Percentiles rank a stretch among this genome's conserved stretches.
Conservation (phyloP, 2,329 filamentous ascomycete genomes). For the Alternaria sp. region DNA sequence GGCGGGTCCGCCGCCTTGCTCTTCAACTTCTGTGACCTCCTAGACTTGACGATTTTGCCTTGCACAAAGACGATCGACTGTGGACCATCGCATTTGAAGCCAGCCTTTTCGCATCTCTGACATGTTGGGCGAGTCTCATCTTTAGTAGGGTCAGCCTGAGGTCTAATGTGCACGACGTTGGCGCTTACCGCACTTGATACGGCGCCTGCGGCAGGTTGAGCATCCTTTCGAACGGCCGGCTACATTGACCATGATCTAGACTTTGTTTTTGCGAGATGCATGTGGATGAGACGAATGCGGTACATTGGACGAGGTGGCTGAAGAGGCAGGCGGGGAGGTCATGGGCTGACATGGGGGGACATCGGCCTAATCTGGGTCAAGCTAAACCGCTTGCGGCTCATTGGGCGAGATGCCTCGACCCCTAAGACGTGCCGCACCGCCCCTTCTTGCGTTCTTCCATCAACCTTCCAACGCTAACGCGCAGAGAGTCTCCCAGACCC, state of each 20-base stretch:
- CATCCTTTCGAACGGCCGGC: conserved; percentile 43
- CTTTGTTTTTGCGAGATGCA: neutral
- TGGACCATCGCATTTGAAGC: conserved; percentile 34
- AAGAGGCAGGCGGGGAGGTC: neutral
- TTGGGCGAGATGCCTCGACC: conserved; percentile 22
- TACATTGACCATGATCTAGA: conserved; percentile 36
- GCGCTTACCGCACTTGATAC: conserved; percentile 41
- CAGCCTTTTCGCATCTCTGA: conserved; percentile 30
- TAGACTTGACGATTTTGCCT: conserved; percentile 36
- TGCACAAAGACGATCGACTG: conserved; percentile 32
- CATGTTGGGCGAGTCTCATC: conserved; percentile 37
- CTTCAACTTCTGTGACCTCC: conserved; percentile 17
- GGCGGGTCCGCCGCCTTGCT: neutral
- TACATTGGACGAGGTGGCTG: conserved; percentile 7
- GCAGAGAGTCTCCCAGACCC: neutral
- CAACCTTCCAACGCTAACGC: neutral
- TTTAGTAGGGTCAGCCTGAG: conserved; percentile 13
- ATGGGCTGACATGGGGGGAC: conserved; percentile 1
- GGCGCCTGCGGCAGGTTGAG: conserved; percentile 37
- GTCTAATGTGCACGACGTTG: neutral
- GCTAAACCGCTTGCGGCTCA: conserved; percentile 35
- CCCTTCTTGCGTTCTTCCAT: neutral
- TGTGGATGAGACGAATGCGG: neutral
- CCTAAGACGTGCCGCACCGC: neutral
- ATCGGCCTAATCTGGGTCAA: neutral